phyloP scores from a whole-genome alignment of 495 filamentous ascomycete genomes.

The Glutinoglossum americanum region DNA sequence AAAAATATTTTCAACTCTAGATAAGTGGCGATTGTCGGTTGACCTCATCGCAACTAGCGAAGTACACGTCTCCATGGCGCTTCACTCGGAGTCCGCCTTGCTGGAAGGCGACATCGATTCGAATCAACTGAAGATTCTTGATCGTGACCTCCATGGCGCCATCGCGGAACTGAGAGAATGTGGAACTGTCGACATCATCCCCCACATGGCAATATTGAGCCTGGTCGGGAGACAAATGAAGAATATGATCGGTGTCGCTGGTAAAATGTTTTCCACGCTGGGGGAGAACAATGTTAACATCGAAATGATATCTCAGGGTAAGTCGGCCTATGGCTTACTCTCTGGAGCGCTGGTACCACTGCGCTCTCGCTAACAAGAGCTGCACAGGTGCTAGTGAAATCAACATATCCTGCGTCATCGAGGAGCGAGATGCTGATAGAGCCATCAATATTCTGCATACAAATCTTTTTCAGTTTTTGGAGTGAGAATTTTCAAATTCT shows the following conservation, averaged over 20 bases:
- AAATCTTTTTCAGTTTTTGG: constrained; percentile 41
- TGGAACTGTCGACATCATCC: constrained; percentile 66
- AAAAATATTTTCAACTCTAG: constrained; percentile 69
- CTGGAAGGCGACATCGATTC: constrained; percentile 29
- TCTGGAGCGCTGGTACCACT: background rate
- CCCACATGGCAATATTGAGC: constrained; percentile 77
- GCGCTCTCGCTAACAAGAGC: background rate
- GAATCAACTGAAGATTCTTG: constrained; percentile 41
- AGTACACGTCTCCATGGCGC: constrained; percentile 86
- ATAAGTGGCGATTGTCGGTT: constrained; percentile 57
- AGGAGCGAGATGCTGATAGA: constrained; percentile 67
- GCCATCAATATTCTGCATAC: constrained; percentile 92
- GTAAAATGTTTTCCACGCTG: constrained; percentile 72
- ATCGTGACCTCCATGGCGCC: constrained; percentile 40
- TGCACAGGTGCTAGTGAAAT: constrained; percentile 79
- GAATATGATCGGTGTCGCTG: constrained; percentile 78
- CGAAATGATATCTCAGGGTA: constrained; percentile 95
- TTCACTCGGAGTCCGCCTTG: constrained; percentile 44
- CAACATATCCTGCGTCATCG: constrained; percentile 94
- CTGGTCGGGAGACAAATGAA: constrained; percentile 89
- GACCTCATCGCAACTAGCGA: constrained; percentile 88
- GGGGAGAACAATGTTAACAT: constrained; percentile 80
- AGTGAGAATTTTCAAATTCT: background rate
- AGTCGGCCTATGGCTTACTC: constrained; percentile 9
- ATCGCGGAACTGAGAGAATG: constrained; percentile 48